Evolutionary conservation across 2,329 filamentous ascomycete species (phyloP).

Genomic region (Nemania abortiva): DNA sequence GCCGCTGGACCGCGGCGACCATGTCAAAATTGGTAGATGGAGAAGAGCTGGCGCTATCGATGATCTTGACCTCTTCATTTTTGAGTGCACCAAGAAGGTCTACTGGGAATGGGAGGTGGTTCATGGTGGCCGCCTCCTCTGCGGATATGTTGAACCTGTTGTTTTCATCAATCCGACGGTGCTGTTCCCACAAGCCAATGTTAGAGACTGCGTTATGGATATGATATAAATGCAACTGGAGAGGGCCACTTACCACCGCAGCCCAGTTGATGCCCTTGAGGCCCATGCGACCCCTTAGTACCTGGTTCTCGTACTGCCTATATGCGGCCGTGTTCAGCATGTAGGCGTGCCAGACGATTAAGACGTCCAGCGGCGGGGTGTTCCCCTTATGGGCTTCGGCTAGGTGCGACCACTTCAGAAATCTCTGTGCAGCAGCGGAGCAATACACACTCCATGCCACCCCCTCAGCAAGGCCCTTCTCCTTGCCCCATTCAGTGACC

Average conservation of each 20-base stretch:
- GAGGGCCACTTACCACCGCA: slow-evolving; percentile 9
- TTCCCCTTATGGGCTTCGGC: slow-evolving; percentile 10
- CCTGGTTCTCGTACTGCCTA: slow-evolving; percentile 13
- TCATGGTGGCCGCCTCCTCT: slow-evolving; percentile 21
- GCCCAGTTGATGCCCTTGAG: slow-evolving; percentile 11
- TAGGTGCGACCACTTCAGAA: slow-evolving; percentile 17
- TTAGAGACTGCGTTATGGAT: slow-evolving; percentile 11
- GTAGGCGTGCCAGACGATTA: slow-evolving; percentile 22
- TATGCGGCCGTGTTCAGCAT: slow-evolving; percentile 21
- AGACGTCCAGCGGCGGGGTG: slow-evolving; percentile 16
- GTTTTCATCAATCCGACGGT: slow-evolving; percentile 15
- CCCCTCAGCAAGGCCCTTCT: slow-evolving; percentile 18
- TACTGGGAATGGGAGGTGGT: slow-evolving; percentile 10
- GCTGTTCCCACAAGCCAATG: slow-evolving; percentile 11
- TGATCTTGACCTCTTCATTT: slow-evolving; percentile 12
- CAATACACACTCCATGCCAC: slow-evolving; percentile 25
- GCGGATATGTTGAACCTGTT: slow-evolving; percentile 12
- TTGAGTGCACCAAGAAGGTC: slow-evolving; percentile 25
- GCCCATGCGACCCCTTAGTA: slow-evolving; percentile 14
- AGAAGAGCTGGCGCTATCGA: slow-evolving; percentile 11
- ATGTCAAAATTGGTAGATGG: slow-evolving; percentile 16
- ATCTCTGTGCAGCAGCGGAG: slow-evolving; percentile 14
- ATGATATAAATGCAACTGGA: not conserved
- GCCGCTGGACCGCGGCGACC: slow-evolving; percentile 21
- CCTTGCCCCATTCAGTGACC: slow-evolving; percentile 12